Conservation (phyloP, 768 basidiomycete genomes). For the Naganishia onofrii region DNA sequence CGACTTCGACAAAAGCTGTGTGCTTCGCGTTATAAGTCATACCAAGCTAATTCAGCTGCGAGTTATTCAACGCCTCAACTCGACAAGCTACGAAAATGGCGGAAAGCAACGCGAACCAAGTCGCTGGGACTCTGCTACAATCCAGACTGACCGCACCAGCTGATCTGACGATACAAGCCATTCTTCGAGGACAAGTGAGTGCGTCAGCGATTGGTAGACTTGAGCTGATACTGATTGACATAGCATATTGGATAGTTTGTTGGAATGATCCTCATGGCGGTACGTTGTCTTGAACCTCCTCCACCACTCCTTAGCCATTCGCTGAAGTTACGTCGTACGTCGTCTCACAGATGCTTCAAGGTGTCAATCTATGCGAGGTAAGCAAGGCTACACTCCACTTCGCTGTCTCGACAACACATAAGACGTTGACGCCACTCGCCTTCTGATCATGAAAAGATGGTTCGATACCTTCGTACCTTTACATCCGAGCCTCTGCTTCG, state of each 20-base stretch:
- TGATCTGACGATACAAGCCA: background rate
- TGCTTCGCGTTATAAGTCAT: too few relatives aligned
- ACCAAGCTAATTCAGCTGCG: background rate
- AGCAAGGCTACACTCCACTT: background rate
- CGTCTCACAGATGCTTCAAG: background rate
- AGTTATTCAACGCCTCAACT: background rate
- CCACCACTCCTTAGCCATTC: background rate
- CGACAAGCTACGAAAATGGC: background rate
- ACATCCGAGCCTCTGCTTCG: slow-evolving; percentile 17
- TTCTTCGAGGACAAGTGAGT: background rate
- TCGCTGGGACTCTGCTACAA: background rate
- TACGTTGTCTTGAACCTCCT: background rate
- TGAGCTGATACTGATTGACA: too few relatives aligned
- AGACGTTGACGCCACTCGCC: background rate
- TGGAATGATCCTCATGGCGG: slow-evolving; percentile 15
- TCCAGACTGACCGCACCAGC: background rate
- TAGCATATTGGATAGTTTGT: background rate
- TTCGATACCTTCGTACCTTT: slow-evolving; percentile 14
- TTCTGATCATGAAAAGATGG: slow-evolving; percentile 1
- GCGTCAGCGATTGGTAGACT: background rate
- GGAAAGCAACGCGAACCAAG: background rate
- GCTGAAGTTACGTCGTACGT: background rate
- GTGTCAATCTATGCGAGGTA: slow-evolving; percentile 12
- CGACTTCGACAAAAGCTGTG: background rate
- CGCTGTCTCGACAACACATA: too few relatives aligned